Evolutionary conservation across 1,284 basidiomycete species (phyloP).

Genomic region (Exobasidium rhododendri): DNA sequence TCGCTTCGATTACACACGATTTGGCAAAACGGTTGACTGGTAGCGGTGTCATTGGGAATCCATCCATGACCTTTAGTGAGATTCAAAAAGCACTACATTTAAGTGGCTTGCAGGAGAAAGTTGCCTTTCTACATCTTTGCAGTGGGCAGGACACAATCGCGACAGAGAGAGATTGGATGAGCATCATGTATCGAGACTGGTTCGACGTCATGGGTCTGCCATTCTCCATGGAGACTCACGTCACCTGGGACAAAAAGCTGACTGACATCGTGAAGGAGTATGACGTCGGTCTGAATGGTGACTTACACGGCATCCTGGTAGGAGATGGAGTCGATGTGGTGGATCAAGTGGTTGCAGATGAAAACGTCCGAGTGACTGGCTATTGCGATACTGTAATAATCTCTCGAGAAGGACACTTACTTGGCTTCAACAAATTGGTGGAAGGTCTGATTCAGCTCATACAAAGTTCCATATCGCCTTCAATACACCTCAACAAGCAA

Average conservation of each 20-base stretch:
- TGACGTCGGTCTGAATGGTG: background rate
- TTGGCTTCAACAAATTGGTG: constrained; percentile 1
- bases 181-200: constrained; percentile 1
- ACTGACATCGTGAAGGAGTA: background rate
- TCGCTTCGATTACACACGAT: constrained; percentile 9
- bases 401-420: background rate
- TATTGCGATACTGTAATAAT: background rate
- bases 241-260: background rate
- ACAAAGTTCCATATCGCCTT: background rate
- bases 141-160: background rate
- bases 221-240: background rate
- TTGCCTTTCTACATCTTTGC: background rate
- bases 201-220: constrained; percentile 5
- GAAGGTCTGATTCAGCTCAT: background rate
- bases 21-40: constrained; percentile 11
- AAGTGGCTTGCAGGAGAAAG: background rate
- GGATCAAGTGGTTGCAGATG: background rate
- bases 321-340: background rate
- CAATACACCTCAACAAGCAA: background rate
- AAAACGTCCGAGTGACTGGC: constrained; percentile 4
- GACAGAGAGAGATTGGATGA: background rate
- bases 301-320: constrained; percentile 2
- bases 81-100: constrained; percentile 11
- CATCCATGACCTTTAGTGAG: constrained; percentile 11
- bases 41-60: constrained; percentile 3